Conservation (phyloP, 2,329 filamentous ascomycete species). For the Didymosphaeria variabile region DNA sequence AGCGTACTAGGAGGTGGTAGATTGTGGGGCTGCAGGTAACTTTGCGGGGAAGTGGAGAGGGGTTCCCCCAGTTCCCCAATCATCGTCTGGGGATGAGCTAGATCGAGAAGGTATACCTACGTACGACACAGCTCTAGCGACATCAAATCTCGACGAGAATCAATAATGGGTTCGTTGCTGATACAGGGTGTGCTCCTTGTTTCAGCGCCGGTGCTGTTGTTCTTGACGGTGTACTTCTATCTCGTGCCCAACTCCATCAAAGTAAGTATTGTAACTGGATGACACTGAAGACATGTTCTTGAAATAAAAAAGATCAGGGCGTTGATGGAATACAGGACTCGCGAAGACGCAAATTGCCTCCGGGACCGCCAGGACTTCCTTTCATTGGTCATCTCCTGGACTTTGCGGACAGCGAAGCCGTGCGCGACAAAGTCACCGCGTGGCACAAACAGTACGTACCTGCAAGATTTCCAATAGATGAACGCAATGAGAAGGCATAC, state of each 20-base stretch:
- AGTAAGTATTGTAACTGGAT: conserved; percentile 18
- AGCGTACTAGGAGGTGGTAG: background rate
- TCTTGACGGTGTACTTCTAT: conserved; percentile 38
- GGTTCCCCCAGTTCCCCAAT: conserved; percentile 3
- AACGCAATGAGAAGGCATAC: background rate
- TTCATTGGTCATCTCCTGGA: conserved; percentile 53
- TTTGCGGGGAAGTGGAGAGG: conserved; percentile 9
- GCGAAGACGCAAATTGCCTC: conserved; percentile 47
- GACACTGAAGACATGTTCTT: background rate
- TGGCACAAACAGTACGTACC: conserved; percentile 40
- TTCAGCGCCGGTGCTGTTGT: conserved; percentile 27
- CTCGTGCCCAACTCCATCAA: conserved; percentile 43
- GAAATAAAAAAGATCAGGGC: background rate
- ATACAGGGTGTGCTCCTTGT: conserved; percentile 25
- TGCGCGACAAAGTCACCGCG: conserved; percentile 40
- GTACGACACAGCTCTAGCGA: background rate
- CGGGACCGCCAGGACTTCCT: conserved; percentile 51
- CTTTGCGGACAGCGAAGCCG: conserved; percentile 45
- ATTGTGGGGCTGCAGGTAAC: conserved; percentile 2
- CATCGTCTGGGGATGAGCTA: background rate
- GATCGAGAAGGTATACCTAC: background rate
- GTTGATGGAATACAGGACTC: conserved; percentile 29
- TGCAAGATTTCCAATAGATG: too few species aligned
- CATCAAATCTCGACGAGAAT: background rate
- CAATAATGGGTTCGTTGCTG: conserved; percentile 9